Evolutionary conservation across 805 yeast genomes (phyloP).

Genomic region (Candida taoyuanica): DNA sequence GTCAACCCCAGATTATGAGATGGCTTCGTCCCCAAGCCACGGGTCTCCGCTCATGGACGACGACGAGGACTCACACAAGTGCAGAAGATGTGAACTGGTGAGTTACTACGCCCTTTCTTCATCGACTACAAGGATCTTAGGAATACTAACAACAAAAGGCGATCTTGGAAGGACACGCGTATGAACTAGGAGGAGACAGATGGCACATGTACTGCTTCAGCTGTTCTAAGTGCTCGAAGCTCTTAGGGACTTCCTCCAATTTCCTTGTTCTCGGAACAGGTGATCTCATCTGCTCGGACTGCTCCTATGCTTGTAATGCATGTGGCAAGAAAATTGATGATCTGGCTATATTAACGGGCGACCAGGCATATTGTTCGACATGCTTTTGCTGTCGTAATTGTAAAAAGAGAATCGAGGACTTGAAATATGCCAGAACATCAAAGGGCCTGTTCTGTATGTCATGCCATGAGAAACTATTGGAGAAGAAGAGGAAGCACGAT

Average conservation of each 20-base stretch:
- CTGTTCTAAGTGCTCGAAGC: constrained; percentile 77
- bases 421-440: constrained; percentile 87
- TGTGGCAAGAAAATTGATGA: constrained; percentile 88
- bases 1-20: no score
- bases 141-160: constrained; percentile 26
- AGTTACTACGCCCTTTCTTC: background rate
- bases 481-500: constrained; percentile 65
- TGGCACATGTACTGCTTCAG: constrained; percentile 95
- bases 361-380: constrained; percentile 86
- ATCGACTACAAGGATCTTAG: background rate
- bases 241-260: constrained; percentile 82
- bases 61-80: constrained; percentile 27
- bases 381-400: constrained; percentile 92
- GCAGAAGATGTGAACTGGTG: constrained; percentile 39
- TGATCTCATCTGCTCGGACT: constrained; percentile 79
- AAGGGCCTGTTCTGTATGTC: constrained; percentile 91
- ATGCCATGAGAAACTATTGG: constrained; percentile 81
- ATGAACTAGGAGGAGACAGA: constrained; percentile 87
- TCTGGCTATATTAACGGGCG: constrained; percentile 90
- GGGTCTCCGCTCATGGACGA: no score
- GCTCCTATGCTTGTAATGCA: constrained; percentile 85
- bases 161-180: constrained; percentile 88
- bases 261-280: constrained; percentile 93
- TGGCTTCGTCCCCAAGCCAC: no score
- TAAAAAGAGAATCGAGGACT: constrained; percentile 77